Percentiles rank a stretch among this genome's conserved stretches.
phyloP scores from a whole-genome alignment of 257 asterid species.

The Hygrophila difformis region DNA sequence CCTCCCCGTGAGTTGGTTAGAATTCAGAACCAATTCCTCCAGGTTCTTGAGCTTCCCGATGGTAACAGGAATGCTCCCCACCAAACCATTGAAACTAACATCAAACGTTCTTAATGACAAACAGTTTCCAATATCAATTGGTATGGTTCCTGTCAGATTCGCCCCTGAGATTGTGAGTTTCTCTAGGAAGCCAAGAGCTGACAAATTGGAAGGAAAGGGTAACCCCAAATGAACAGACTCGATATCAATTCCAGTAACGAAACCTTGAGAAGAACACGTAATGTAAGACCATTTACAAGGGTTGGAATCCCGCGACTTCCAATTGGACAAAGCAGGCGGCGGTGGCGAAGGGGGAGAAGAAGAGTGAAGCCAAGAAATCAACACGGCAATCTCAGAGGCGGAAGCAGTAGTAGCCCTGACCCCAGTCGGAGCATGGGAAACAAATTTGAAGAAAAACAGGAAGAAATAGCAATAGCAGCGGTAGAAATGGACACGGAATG shows the following conservation, averaged over 20 bases:
- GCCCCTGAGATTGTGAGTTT: slow-evolving; percentile 44
- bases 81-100: slow-evolving; percentile 48
- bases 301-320: slow-evolving; percentile 44
- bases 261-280: slow-evolving; percentile 30
- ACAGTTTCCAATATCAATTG: slow-evolving; percentile 45
- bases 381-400: slow-evolving; percentile 32
- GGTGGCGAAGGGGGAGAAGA: slow-evolving; percentile 29
- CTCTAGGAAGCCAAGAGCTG: slow-evolving; percentile 38
- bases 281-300: slow-evolving; percentile 67
- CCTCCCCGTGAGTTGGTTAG: slow-evolving; percentile 46
- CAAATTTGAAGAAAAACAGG: slow-evolving; percentile 20
- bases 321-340: slow-evolving; percentile 35
- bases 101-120: slow-evolving; percentile 37
- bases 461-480: slow-evolving; percentile 16
- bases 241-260: slow-evolving; percentile 35
- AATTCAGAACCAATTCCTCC: slow-evolving; percentile 37
- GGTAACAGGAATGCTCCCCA: slow-evolving; percentile 37
- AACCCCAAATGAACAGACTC: slow-evolving; percentile 33
- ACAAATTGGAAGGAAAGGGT: slow-evolving; percentile 55
- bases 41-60: slow-evolving; percentile 45
- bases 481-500: slow-evolving; percentile 21
- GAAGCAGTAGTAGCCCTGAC: slow-evolving; percentile 18
- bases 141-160: slow-evolving; percentile 63
- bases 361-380: slow-evolving; percentile 50
- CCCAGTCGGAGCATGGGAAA: slow-evolving; percentile 16